Evolutionary conservation across 148 eudicot species (phyloP).

Genomic region (Fagopyrum esculentum): DNA sequence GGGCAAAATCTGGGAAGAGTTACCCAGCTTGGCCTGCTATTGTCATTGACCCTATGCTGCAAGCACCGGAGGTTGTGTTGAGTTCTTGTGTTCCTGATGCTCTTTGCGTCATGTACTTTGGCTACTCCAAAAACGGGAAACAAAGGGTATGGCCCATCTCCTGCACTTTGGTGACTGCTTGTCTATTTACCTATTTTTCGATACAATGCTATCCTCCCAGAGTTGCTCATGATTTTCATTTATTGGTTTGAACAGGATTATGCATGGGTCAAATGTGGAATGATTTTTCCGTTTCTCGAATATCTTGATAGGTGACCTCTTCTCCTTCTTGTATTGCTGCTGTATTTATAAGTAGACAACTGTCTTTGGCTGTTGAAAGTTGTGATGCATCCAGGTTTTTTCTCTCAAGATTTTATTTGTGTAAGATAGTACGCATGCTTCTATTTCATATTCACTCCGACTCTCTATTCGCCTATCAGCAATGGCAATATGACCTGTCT

Average conservation of each 20-base stretch:
- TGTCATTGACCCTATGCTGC: conserved; percentile 50
- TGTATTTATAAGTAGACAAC: neutral
- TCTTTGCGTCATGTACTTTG: conserved; percentile 60
- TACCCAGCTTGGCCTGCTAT: conserved; percentile 72
- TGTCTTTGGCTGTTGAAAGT: no score
- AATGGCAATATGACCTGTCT: neutral
- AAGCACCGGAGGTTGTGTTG: conserved; percentile 55
- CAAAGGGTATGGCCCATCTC: conserved; percentile 36
- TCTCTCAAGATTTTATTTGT: neutral
- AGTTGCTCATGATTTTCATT: neutral
- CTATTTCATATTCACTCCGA: neutral
- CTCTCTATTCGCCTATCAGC: neutral
- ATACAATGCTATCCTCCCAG: neutral
- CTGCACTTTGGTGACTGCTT: neutral
- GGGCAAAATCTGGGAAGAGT: conserved; percentile 71
- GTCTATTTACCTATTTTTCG: neutral
- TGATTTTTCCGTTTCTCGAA: conserved; percentile 85
- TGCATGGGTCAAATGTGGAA: conserved; percentile 91
- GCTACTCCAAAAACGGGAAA: conserved; percentile 49
- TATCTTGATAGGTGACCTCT: conserved; percentile 61
- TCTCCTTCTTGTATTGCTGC: neutral
- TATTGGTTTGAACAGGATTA: conserved; percentile 56
- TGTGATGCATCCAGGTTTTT: no score
- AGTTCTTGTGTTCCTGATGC: conserved; percentile 53
- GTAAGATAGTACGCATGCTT: neutral